phyloP scores from a whole-genome alignment of 306 rosid genomes.

The Fragaria iinumae region DNA sequence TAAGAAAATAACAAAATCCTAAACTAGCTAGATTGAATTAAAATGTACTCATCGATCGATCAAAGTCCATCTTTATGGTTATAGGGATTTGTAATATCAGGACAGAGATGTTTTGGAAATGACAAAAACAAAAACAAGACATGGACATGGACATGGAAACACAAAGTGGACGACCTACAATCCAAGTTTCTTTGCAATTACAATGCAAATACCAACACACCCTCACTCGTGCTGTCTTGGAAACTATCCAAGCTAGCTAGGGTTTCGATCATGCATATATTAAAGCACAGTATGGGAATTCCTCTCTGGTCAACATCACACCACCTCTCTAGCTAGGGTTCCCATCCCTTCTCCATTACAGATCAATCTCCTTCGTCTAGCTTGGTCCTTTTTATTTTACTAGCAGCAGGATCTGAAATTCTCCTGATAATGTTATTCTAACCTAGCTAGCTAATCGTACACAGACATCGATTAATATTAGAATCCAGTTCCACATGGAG shows the following conservation, averaged over 20 bases:
- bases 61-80: slow-evolving; percentile 21
- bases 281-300: slow-evolving; percentile 41
- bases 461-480: neutral
- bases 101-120: slow-evolving; percentile 42
- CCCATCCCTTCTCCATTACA: neutral
- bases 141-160: slow-evolving; percentile 66
- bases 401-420: neutral
- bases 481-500: neutral
- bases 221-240: slow-evolving; percentile 84
- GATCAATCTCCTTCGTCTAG: neutral
- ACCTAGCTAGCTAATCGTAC: neutral
- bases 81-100: slow-evolving; percentile 61
- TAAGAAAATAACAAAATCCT: neutral
- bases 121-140: slow-evolving; percentile 50
- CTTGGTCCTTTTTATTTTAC: neutral
- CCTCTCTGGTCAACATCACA: slow-evolving; percentile 43
- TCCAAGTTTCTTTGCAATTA: slow-evolving; percentile 30
- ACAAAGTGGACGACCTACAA: slow-evolving; percentile 26
- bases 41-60: neutral
- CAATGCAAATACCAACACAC: slow-evolving; percentile 31
- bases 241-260: slow-evolving; percentile 18
- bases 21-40: neutral
- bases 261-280: neutral
- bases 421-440: neutral
- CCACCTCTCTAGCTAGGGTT: neutral